phyloP scores from a whole-genome alignment of 1,284 basidiomycete species.

The Mycosarcoma mackinlayi region DNA sequence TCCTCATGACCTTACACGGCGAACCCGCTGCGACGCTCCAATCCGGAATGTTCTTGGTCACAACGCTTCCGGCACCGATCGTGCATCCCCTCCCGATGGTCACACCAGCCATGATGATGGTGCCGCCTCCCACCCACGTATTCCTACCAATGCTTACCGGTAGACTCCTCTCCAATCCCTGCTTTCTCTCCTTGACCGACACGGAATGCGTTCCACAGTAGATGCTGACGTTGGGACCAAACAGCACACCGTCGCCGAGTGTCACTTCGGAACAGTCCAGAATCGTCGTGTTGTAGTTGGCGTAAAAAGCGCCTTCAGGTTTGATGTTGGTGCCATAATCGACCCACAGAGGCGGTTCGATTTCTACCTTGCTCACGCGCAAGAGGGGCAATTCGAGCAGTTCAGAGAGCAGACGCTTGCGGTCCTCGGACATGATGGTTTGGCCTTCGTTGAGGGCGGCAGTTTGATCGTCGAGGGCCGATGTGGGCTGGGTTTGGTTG shows the following conservation, averaged over 20 bases:
- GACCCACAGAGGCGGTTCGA: conserved; percentile 47
- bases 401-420: conserved; percentile 30
- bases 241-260: conserved; percentile 55
- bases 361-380: conserved; percentile 16
- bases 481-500: conserved; percentile 40
- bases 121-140: conserved; percentile 69
- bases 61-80: conserved; percentile 71
- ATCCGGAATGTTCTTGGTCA: conserved; percentile 70
- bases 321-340: conserved; percentile 63
- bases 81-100: conserved; percentile 71
- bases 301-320: conserved; percentile 57
- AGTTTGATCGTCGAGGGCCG: conserved; percentile 20
- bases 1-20: conserved; percentile 70
- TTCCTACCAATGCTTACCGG: conserved; percentile 55
- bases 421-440: conserved; percentile 33
- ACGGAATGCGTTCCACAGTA: conserved; percentile 59
- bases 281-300: conserved; percentile 58
- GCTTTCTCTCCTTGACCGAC: conserved; percentile 46
- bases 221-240: conserved; percentile 58
- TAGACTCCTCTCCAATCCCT: conserved; percentile 52
- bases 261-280: conserved; percentile 55
- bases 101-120: conserved; percentile 70
- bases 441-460: conserved; percentile 19
- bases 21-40: conserved; percentile 71
- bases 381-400: conserved; percentile 20